Conservation (phyloP, 2,329 filamentous ascomycete species). For the Phaeosphaeriaceae sp. region DNA sequence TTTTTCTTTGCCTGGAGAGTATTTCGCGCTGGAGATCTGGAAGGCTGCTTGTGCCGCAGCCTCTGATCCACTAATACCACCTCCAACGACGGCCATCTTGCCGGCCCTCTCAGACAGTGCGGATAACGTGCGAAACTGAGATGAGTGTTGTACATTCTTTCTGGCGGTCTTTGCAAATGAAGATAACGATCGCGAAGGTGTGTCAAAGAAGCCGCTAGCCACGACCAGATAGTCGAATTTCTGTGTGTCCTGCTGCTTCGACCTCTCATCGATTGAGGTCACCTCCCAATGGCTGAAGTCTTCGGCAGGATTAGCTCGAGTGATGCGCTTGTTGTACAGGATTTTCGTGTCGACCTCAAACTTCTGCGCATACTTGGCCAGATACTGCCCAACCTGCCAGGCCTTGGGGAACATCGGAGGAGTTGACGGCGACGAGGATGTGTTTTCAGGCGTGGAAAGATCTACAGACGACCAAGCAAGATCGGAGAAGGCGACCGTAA, state of each 20-base stretch:
- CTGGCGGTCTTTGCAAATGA: conserved; percentile 6
- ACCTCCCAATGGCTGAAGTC: conserved; percentile 29
- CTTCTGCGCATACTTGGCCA: conserved; percentile 67
- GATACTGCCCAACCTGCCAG: conserved; percentile 77
- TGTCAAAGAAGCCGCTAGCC: conserved; percentile 76
- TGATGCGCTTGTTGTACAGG: conserved; percentile 55
- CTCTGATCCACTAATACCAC: conserved; percentile 84
- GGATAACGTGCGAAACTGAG: conserved; percentile 32
- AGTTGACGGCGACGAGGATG: conserved; percentile 25
- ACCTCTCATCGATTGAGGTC: conserved; percentile 18
- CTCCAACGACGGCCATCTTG: conserved; percentile 77
- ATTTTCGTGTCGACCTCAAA: conserved; percentile 63
- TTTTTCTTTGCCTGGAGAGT: conserved; percentile 55
- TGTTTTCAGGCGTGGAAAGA: conserved; percentile 19
- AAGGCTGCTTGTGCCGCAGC: conserved; percentile 75
- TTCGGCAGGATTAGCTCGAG: conserved; percentile 28
- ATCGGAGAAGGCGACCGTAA: conserved; percentile 71
- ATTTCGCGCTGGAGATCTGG: conserved; percentile 69
- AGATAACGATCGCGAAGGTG: conserved; percentile 25
- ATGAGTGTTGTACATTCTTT: conserved; percentile 35
- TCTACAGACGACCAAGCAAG: conserved; percentile 69
- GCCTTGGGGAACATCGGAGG: conserved; percentile 74
- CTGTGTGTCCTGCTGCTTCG: conserved; percentile 15
- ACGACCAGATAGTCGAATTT: conserved; percentile 75
- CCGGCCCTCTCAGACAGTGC: conserved; percentile 43